phyloP scores from a whole-genome alignment of 1,284 basidiomycete genomes.

The Papiliotrema laurentii region DNA sequence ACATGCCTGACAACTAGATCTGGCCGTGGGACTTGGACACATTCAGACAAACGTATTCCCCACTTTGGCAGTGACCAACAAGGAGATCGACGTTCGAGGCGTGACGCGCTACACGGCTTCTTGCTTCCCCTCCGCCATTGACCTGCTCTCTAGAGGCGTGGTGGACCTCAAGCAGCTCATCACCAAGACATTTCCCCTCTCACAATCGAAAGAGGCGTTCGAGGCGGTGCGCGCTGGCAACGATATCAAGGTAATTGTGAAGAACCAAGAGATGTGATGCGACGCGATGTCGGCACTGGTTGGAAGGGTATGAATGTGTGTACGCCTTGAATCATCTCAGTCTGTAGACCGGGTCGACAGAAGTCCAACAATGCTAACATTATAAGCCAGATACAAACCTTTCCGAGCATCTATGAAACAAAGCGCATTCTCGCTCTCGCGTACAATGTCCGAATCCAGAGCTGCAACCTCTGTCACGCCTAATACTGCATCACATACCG shows the following conservation, averaged over 20 bases:
- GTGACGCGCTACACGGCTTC: constrained; percentile 46
- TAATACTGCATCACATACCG: too few relatives aligned
- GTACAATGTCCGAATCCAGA: too few relatives aligned
- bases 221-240: constrained; percentile 52
- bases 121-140: constrained; percentile 52
- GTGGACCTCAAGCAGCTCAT: constrained; percentile 56
- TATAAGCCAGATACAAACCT: too few relatives aligned
- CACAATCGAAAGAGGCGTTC: constrained; percentile 51
- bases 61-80: constrained; percentile 50
- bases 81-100: constrained; percentile 69
- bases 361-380: too few relatives aligned
- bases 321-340: too few relatives aligned
- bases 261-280: constrained; percentile 33
- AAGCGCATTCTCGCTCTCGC: too few relatives aligned
- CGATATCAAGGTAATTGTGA: constrained; percentile 44
- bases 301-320: too few relatives aligned
- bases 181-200: constrained; percentile 55
- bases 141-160: constrained; percentile 52
- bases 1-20: constrained; percentile 21
- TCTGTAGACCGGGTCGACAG: too few relatives aligned
- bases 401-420: too few relatives aligned
- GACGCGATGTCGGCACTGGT: too few relatives aligned
- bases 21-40: constrained; percentile 42
- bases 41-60: constrained; percentile 42
- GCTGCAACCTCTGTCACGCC: too few relatives aligned